Evolutionary conservation across 2,329 filamentous ascomycete species (phyloP), one percentile per base, ranked within the genome.

Genomic region (Diaporthe batatas): DNA sequence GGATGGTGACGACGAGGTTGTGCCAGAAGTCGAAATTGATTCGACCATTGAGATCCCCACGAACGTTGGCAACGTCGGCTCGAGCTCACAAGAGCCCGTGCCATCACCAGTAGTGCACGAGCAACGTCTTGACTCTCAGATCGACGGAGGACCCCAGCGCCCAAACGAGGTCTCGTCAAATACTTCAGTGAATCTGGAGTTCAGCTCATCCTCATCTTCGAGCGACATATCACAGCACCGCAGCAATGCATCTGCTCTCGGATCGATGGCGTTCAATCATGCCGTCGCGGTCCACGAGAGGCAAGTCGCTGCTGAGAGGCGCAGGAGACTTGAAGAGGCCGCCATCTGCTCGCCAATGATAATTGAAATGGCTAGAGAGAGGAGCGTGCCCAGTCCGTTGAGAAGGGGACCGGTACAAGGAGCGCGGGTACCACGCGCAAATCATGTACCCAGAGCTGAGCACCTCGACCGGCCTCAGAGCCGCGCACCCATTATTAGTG

Each of bases 211-310:
- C n/a, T 36, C n/a, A 4, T 47, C 62, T 21, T 59, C 70, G 34
- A 72, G 70, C 62, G 68, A 68, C n/a, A 58, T 36, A 12, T 32
- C 36, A 14, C 44, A 54, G n/a, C 65, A n/a, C 44, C 44, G 39
- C 59, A 65, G 65, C 39, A 34, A 16, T 49, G 68, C 67, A 36
- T 53, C 73, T 34, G 32, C 54, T 21, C 25, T 70, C 58, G 6
- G 29, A 29, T 51, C 73, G 44, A 74, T 74, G 73, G 65, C 65
- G 25, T 58, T 36, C 44, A 70, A 74, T 21, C 71, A 64, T 51
- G 67, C 65, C 42, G 62, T 55, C 5, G 34, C 67, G 23, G 32
- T 29, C 44, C 29, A 25, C 10, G 23, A 70, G 47, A 25, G 39
- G 47, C n/a, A 42, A 39, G 55, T 23, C n/a, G 36, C 68, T 2